Evolutionary conservation across 2,329 filamentous ascomycete genomes (phyloP), one percentile per base, ranked within the genome.

Genomic region (Annulohypoxylon truncatum): DNA sequence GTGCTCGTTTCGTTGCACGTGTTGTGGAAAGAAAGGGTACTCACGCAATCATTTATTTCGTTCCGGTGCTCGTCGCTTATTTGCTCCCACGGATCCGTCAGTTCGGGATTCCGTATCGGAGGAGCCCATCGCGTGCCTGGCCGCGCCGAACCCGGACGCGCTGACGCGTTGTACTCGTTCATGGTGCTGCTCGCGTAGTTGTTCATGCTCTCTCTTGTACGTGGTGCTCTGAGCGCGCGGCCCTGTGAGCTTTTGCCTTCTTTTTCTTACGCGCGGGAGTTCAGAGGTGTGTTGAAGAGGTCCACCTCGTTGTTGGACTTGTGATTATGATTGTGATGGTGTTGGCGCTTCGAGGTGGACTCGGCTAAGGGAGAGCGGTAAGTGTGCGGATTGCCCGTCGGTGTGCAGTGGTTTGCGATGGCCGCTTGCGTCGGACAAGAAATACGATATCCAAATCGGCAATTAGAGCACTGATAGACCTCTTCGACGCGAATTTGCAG

Each of bases 41-140:
- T 76, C 87, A 96, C 93, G 69, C 95, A 94, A 84, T 97, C 94
- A 77, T 93, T 93, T 69, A 97, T 95, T 79, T 97, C 94, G 75
- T 96, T 93, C 71, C 91, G 87, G 78, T 97, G 94, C 80, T 97
- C 94, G 75, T 97, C 94, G 18, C 89, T 90, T 71, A 98, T 77
- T 77, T 87, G 77, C 38, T 78, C 75, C 75, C 76, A 78, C 10
- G 75, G 74, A 42, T 78, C 76, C 2, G 72, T 54, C 56, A 72
- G 71, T 40, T 74, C 72, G 31, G 72, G 71, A 55, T 76, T 75
- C 56, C 73, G 74, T 64, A 73, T 67, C 3, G 75, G 75, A 2
- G 74, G 70, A 22, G 73, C 71, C 51, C 76, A 78, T 22, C 76
- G 74, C 57, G 74, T 71, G 7, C 74, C 72, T 9, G 74, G 67